Conservation (phyloP, 1,284 basidiomycete species). For the Cutaneotrichosporon cyanovorans region DNA sequence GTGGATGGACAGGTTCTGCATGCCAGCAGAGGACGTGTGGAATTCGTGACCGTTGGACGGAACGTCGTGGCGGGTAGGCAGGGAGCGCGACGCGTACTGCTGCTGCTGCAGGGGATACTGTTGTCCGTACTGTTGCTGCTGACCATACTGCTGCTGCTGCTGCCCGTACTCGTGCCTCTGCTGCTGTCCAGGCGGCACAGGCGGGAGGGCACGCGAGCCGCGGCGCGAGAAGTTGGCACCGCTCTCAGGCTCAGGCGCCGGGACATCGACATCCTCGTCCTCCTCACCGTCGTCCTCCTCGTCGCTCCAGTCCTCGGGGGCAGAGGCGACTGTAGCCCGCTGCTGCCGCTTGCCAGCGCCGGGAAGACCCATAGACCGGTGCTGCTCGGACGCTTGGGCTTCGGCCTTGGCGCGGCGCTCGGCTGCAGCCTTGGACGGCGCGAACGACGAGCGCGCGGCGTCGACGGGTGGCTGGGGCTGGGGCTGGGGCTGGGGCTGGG, state of each 20-base stretch:
- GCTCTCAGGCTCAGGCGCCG: background rate
- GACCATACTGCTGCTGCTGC: slow-evolving; percentile 6
- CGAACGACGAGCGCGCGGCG: slow-evolving; percentile 67
- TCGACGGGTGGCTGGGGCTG: slow-evolving; percentile 9
- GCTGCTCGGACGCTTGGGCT: slow-evolving; percentile 56
- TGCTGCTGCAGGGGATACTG: slow-evolving; percentile 9
- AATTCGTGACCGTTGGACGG: slow-evolving; percentile 5
- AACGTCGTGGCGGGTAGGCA: background rate
- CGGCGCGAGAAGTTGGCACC: slow-evolving; percentile 1
- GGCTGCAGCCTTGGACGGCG: slow-evolving; percentile 67
- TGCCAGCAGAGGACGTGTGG: background rate
- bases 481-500: background rate
- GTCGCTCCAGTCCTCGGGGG: slow-evolving; percentile 52
- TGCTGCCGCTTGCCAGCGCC: slow-evolving; percentile 23
- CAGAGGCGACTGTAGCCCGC: background rate
- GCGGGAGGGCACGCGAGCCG: slow-evolving; percentile 22
- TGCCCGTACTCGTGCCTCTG: slow-evolving; percentile 1
- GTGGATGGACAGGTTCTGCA: slow-evolving; percentile 12
- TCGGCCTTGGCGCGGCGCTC: slow-evolving; percentile 73
- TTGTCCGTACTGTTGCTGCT: slow-evolving; percentile 4
- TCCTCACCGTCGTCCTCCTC: slow-evolving; percentile 62
- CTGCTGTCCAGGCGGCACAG: slow-evolving; percentile 11
- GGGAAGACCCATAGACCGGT: slow-evolving; percentile 50
- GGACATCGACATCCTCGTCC: slow-evolving; percentile 5
- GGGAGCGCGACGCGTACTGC: slow-evolving; percentile 4